Base-by-base conservation (phyloP, 371 early-diverging fungal genomes). In the Batkoa obscura region DNA sequence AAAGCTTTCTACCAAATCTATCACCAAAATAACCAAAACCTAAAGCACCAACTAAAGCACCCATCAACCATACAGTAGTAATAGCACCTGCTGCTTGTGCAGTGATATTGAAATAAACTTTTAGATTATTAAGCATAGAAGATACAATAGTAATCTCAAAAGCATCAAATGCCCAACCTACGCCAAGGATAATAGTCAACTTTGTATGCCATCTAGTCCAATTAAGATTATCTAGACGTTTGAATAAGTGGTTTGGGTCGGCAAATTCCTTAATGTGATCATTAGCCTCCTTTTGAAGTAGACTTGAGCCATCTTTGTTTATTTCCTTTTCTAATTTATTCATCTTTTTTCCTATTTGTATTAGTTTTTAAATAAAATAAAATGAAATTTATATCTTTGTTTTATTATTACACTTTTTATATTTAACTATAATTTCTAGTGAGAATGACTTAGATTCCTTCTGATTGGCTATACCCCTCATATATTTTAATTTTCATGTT, bases 121-220 rank as follows among this genome's bases (percentile, higher is more conserved):
- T 59, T 10, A 59, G 54, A 10, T 34, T 31, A 33, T 42, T 55
- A 33, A 59, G 23, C 15, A 59, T 36, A 42, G 54, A 52, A 13
- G 53, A 42, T n/a, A 59, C 59, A 31, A 59, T 59, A n/a, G 39
- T 43, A 9, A 48, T 39, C 45, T 59, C 59, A 47, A 52, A 59
- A 46, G 59, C 59, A 59, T 59, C 59, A n/a, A 59, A 47, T 9
- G 59, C 59, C 59, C 59, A 59, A 2, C 59, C 59, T 12, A 46
- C 43, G 2, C 53, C 59, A 12, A 59, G 54, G 13, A 59, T 15
- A 37, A 34, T 35, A 31, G 59, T 53, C 17, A 59, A n/a, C 2
- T 53, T 53, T 9, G 53, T 53, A 23, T 53, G 53, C 53, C 53
- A 53, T 37, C 15, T 6, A 15, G 15, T 37, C 53, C 53, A 53